Percentiles rank a stretch among this genome's conserved stretches.
Evolutionary conservation across 352 stramenopile genomes (phyloP).

Genomic region (Globisporangium uncinulatum): DNA sequence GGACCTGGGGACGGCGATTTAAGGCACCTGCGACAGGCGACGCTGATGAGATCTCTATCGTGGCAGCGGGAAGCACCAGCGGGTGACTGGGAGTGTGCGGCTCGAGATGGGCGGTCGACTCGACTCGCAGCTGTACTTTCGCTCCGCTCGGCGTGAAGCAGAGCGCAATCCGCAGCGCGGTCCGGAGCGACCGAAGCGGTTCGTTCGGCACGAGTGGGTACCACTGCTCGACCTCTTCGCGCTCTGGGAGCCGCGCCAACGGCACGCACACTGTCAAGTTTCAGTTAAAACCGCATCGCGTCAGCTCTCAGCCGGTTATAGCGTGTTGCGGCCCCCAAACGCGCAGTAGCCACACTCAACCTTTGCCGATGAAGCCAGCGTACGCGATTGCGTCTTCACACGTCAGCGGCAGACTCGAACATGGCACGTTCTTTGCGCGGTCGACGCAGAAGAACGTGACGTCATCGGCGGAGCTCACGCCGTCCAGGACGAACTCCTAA

Average conservation of each 20-base stretch:
- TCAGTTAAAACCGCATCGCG: neutral
- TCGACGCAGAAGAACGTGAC: slow-evolving; percentile 69
- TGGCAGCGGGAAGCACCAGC: slow-evolving; percentile 8
- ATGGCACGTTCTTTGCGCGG: slow-evolving; percentile 42
- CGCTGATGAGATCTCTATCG: slow-evolving; percentile 26
- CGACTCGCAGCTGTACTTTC: slow-evolving; percentile 11
- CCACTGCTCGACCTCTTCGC: slow-evolving; percentile 84
- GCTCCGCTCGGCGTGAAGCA: slow-evolving; percentile 55
- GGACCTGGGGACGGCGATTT: slow-evolving; percentile 10
- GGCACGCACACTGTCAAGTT: slow-evolving; percentile 44
- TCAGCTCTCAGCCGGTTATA: too few relatives aligned
- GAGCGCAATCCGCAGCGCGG: slow-evolving; percentile 63
- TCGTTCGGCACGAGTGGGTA: slow-evolving; percentile 64
- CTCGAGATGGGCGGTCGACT: slow-evolving; percentile 17
- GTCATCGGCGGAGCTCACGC: slow-evolving; percentile 54
- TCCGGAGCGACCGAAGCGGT: slow-evolving; percentile 36
- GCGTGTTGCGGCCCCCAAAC: too few relatives aligned
- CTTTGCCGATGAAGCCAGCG: slow-evolving; percentile 73
- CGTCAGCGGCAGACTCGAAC: slow-evolving; percentile 34
- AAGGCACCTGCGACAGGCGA: slow-evolving; percentile 22
- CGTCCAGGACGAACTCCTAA: slow-evolving; percentile 72
- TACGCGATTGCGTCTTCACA: slow-evolving; percentile 36
- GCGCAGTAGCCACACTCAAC: slow-evolving; percentile 14
- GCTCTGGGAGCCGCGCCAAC: slow-evolving; percentile 54
- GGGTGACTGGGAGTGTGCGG: slow-evolving; percentile 12